Conservation (phyloP, 2,329 filamentous ascomycete species). For the Epichloe elymi region DNA sequence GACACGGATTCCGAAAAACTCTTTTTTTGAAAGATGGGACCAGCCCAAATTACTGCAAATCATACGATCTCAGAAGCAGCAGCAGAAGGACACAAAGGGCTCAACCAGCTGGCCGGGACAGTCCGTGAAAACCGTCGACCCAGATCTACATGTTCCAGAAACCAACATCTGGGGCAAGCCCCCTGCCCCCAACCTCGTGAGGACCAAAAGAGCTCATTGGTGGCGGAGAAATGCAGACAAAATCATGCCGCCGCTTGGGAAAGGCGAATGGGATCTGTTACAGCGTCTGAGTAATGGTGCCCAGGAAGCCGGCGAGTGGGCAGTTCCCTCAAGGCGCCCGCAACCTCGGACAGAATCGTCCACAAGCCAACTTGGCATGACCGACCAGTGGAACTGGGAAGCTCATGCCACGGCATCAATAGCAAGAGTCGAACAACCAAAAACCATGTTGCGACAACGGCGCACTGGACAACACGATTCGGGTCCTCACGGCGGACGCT, state of each 20-base stretch:
- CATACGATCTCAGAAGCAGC: conserved; percentile 26
- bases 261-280: conserved; percentile 43
- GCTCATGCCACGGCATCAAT: conserved; percentile 26
- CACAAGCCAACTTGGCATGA: neutral
- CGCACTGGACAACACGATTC: conserved; percentile 23
- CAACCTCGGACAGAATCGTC: conserved; percentile 7
- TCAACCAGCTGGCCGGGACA: conserved; percentile 14
- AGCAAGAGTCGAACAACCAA: conserved; percentile 24
- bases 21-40: conserved; percentile 38
- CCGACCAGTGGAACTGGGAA: conserved; percentile 28
- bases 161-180: conserved; percentile 38
- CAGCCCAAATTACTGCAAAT: conserved; percentile 28
- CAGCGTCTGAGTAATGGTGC: conserved; percentile 30
- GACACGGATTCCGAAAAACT: conserved; percentile 7
- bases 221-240: conserved; percentile 33
- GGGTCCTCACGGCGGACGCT: conserved; percentile 24
- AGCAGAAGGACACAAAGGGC: conserved; percentile 14
- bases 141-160: conserved; percentile 23
- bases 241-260: conserved; percentile 40
- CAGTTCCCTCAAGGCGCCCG: conserved; percentile 21
- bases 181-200: conserved; percentile 23
- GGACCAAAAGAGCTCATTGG: conserved; percentile 32
- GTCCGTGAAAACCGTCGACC: conserved; percentile 19
- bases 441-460: conserved; percentile 18
- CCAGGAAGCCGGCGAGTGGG: conserved; percentile 22